Conservation (phyloP, 352 stramenopile genomes). For the Pythium coloratum region DNA sequence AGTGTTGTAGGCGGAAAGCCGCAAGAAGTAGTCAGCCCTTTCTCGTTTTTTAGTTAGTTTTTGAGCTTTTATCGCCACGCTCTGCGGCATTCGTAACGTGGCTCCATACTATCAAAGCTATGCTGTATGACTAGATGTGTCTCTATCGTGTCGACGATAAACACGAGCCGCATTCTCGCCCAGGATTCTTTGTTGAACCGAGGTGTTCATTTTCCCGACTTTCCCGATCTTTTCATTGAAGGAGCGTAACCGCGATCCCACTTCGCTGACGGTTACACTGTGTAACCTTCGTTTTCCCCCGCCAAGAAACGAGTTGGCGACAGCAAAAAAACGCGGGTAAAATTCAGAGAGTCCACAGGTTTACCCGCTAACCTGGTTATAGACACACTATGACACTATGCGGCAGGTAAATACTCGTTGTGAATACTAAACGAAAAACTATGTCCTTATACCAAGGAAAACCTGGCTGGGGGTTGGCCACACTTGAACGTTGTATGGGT, state of each 20-base stretch:
- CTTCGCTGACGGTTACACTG: background rate
- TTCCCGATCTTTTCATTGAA: background rate
- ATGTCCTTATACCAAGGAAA: conserved; percentile 17
- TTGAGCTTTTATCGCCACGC: background rate
- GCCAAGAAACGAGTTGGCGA: conserved; percentile 8
- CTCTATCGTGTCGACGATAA: background rate
- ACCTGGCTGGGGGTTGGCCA: conserved; percentile 12
- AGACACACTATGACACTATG: background rate
- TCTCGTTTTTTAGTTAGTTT: background rate
- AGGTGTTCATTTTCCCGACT: background rate
- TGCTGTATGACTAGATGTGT: background rate
- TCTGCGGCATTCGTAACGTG: background rate
- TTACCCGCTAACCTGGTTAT: conserved; percentile 41
- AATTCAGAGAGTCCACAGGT: conserved; percentile 31
- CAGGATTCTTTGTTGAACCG: background rate
- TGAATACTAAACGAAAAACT: background rate
- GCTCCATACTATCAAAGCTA: background rate
- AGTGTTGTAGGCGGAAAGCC: background rate
- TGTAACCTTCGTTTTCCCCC: conserved; percentile 3
- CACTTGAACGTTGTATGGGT: conserved; percentile 38
- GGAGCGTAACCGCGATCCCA: background rate
- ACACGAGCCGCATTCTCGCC: background rate
- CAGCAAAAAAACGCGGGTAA: conserved; percentile 55
- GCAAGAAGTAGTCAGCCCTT: background rate
- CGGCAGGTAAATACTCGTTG: background rate